phyloP scores from a whole-genome alignment of 2,329 filamentous ascomycete genomes.

The Exophiala alcalophila region DNA sequence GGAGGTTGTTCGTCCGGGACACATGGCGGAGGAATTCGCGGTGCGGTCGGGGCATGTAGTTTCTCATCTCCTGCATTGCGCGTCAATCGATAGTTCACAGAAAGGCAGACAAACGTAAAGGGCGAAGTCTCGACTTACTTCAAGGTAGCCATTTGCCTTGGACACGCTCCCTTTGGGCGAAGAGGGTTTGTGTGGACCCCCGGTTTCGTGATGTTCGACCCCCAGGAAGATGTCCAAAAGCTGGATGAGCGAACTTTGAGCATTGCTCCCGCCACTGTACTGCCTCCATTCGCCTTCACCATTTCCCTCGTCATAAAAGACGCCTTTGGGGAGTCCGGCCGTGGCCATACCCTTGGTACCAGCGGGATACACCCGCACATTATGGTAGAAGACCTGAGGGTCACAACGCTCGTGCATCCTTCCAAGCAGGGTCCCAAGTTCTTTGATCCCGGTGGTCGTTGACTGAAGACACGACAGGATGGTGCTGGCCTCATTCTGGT shows the following conservation, averaged over 20 bases:
- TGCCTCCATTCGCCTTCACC: conserved; percentile 50
- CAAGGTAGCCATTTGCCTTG: conserved; percentile 32
- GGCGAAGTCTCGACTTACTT: conserved; percentile 31
- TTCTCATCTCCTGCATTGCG: conserved; percentile 51
- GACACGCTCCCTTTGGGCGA: conserved; percentile 25
- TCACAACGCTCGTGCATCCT: conserved; percentile 52
- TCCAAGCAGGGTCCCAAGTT: conserved; percentile 44
- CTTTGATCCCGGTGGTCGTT: conserved; percentile 43
- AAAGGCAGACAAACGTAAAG: too few species aligned
- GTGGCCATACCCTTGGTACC: conserved; percentile 55
- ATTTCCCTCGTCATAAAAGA: conserved; percentile 52
- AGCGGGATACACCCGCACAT: conserved; percentile 51
- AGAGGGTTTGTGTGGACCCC: conserved; percentile 32
- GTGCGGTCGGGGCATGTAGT: conserved; percentile 55
- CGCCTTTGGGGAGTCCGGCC: conserved; percentile 50
- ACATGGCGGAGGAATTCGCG: conserved; percentile 50
- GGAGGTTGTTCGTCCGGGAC: conserved; percentile 46
- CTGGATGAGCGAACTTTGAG: conserved; percentile 54
- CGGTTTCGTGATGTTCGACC: conserved; percentile 47
- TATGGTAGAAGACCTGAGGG: conserved; percentile 51
- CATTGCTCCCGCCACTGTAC: conserved; percentile 55
- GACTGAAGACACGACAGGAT: conserved; percentile 42
- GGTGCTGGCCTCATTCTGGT: conserved; percentile 36
- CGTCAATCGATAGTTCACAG: too few species aligned
- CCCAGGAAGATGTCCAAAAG: conserved; percentile 54